Evolutionary conservation across 768 basidiomycete species (phyloP).

Genomic region (Lentinula edodes): DNA sequence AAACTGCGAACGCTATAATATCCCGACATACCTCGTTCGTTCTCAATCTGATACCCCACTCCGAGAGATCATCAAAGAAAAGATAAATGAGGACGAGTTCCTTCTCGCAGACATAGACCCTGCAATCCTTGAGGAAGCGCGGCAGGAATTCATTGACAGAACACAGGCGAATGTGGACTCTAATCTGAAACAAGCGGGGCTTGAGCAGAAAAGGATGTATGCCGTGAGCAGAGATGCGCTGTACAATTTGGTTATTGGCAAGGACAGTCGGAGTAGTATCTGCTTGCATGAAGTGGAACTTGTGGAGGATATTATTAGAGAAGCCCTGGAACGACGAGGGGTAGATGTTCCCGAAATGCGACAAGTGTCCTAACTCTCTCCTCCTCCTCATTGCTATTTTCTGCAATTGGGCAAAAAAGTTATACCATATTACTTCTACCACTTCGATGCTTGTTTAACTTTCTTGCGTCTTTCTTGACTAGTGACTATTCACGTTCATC

Average conservation of each 20-base stretch:
- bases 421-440: too few relatives aligned
- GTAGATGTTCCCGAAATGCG: too few relatives aligned
- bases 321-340: not conserved
- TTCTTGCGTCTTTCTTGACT: too few relatives aligned
- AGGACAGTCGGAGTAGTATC: not conserved
- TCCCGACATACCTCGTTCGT: constrained; percentile 28
- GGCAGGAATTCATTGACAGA: not conserved
- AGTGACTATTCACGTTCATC: too few relatives aligned
- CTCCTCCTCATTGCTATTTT: too few relatives aligned
- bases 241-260: not conserved
- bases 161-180: not conserved
- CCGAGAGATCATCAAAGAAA: not conserved
- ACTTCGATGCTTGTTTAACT: too few relatives aligned
- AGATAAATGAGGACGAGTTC: not conserved
- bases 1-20: constrained; percentile 22
- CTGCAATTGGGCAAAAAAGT: too few relatives aligned
- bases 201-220: not conserved
- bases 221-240: not conserved
- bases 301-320: not conserved
- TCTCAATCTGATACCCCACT: constrained; percentile 24
- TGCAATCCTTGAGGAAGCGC: not conserved
- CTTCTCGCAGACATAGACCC: not conserved
- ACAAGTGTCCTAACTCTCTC: too few relatives aligned
- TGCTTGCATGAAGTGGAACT: not conserved
- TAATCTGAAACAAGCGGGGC: not conserved